Base-by-base conservation (phyloP, 192 early-diverging fungal genomes). In the Coemansia reversa region DNA sequence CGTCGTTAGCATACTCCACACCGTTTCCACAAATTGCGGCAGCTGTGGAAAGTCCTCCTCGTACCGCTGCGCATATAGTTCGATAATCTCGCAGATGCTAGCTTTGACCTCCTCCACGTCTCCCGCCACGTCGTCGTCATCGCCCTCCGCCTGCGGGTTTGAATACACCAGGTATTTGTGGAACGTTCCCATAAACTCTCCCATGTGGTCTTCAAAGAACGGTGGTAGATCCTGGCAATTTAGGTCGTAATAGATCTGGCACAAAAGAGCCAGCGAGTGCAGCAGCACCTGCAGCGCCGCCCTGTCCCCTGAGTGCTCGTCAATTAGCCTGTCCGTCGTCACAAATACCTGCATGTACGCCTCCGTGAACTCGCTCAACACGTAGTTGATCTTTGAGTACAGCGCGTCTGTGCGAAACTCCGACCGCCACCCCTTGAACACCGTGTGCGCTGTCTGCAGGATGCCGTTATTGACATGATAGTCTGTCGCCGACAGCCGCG, bases 191-290 rank as follows among this genome's bases (percentile, higher is more conserved):
- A 97, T 89, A 55, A 93, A 96, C 63, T 82, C 71, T 11, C 71
- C 75, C 79, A 94, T 87, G 72, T 97, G 86, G 74, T 97, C 94
- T 67, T 97, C 96, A 61, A 97, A 98, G 73, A 93, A 97, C 67
- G 95, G 92, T 14, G 97, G 96, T 55, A 97, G 76, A 75, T 99
- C 97, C 79, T 97, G 96, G 70, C 84, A 95, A 66, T 95, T 99
- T 51, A 99, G 81, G 72, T 92, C 90, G 67, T 94, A 95, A 73
- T 89, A 99, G 56, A 99, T 92, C 75, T 96, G 91, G 58, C 86
- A 84, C 58, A 97, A 68, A 7, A 94, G 84, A 52, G 88, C 76
- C 23, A 99, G 61, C 14, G 86, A 85, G 63, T 94, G 87, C 42
- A 86, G 85, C 52, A 98, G 81, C 20, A 89, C 75, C 47, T 85